phyloP scores from a whole-genome alignment of 768 basidiomycete species.

The Panus rudis region DNA sequence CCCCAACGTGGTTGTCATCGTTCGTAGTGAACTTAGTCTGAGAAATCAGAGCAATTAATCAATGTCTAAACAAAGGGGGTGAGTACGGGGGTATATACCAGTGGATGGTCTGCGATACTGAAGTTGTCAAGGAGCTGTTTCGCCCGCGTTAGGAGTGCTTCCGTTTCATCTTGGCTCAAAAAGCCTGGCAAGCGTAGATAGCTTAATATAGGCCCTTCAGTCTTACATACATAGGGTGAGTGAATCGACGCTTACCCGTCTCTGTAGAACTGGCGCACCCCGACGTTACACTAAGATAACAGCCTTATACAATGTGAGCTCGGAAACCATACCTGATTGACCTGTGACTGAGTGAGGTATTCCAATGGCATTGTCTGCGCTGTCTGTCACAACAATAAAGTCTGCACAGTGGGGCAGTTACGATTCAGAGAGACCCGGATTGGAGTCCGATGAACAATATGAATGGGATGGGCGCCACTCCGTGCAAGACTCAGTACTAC shows the following conservation, averaged over 20 bases:
- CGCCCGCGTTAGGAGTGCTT: conserved; percentile 60
- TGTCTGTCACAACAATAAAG: no score
- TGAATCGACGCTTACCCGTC: conserved; percentile 40
- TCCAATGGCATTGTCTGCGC: no score
- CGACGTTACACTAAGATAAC: background rate
- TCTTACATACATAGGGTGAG: background rate
- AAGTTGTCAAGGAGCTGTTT: conserved; percentile 77
- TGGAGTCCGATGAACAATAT: no score
- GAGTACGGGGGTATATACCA: conserved; percentile 38
- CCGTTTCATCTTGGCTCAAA: conserved; percentile 49
- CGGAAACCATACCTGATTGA: conserved; percentile 41
- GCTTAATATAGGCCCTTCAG: conserved; percentile 35
- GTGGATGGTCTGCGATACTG: conserved; percentile 68
- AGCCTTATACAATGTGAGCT: no score
- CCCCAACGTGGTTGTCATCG: conserved; percentile 73
- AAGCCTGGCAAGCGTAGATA: conserved; percentile 79
- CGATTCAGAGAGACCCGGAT: no score
- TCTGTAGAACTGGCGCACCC: conserved; percentile 41
- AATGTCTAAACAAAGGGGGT: background rate
- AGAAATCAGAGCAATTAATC: background rate
- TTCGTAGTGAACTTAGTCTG: conserved; percentile 89
- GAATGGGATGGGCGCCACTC: no score
- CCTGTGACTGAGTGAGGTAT: conserved; percentile 50
- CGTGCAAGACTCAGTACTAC: no score
- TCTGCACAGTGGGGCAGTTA: no score